phyloP scores from a whole-genome alignment of 164 flowering plant genomes.

The Amborella trichopoda region DNA sequence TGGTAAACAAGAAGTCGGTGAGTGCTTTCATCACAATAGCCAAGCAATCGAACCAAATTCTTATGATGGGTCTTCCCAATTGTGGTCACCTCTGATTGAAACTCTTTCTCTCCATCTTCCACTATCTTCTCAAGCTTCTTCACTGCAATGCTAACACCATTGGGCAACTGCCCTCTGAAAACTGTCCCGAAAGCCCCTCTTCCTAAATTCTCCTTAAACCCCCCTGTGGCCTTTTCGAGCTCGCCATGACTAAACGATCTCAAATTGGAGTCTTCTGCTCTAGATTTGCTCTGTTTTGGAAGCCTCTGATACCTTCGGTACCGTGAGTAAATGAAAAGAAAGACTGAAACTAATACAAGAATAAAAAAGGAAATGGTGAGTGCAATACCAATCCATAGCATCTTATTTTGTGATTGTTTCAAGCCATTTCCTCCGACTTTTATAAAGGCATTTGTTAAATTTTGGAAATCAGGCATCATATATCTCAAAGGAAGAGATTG shows the following conservation, averaged over 20 bases:
- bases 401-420: background rate
- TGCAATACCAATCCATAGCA: background rate
- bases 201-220: constrained; percentile 9
- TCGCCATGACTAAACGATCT: constrained; percentile 9
- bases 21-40: constrained; percentile 14
- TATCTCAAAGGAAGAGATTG: constrained; percentile 10
- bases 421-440: constrained; percentile 3
- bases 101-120: constrained; percentile 7
- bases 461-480: constrained; percentile 1
- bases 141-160: constrained; percentile 6
- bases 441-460: constrained; percentile 6
- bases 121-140: constrained; percentile 9
- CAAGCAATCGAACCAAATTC: constrained; percentile 13
- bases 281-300: background rate
- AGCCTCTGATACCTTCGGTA: background rate
- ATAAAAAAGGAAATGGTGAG: background rate
- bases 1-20: constrained; percentile 14
- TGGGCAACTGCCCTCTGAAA: constrained; percentile 4
- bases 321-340: constrained; percentile 1
- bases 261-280: background rate
- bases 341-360: background rate
- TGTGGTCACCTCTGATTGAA: constrained; percentile 9
- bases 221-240: constrained; percentile 12
- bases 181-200: constrained; percentile 9
- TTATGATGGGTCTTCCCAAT: constrained; percentile 17